Evolutionary conservation across 2,329 filamentous ascomycete species (phyloP).

Genomic region (Phialocephala subalpina): DNA sequence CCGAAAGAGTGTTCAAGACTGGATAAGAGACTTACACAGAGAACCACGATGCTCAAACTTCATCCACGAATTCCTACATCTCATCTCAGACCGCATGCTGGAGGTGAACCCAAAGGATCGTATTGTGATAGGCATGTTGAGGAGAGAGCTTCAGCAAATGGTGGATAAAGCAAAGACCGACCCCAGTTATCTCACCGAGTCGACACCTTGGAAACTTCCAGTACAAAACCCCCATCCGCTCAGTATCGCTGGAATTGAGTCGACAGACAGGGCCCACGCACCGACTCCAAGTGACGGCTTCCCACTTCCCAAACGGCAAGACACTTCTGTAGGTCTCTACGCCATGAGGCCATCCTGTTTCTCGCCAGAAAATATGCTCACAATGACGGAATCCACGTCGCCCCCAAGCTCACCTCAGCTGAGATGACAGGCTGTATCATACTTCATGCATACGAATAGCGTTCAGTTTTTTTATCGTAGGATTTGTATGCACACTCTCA

Average conservation of each 20-base stretch:
- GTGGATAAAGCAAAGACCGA: slow-evolving; percentile 8
- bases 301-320: neutral
- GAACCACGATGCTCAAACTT: slow-evolving; percentile 22
- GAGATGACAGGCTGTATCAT: too few relatives aligned
- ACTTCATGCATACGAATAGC: too few relatives aligned
- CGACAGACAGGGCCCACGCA: neutral
- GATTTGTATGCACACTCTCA: too few relatives aligned
- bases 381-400: too few relatives aligned
- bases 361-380: too few relatives aligned
- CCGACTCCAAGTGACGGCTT: neutral
- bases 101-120: slow-evolving; percentile 14
- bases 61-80: slow-evolving; percentile 25
- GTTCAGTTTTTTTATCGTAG: too few relatives aligned
- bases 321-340: neutral
- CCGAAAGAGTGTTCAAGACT: slow-evolving; percentile 14
- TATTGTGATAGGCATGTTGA: slow-evolving; percentile 17
- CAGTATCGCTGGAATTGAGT: slow-evolving; percentile 5
- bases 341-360: neutral
- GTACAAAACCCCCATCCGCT: slow-evolving; percentile 3
- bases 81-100: slow-evolving; percentile 24
- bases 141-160: slow-evolving; percentile 11
- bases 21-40: slow-evolving; percentile 24
- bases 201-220: neutral
- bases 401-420: too few relatives aligned
- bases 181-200: slow-evolving; percentile 17